Base-by-base conservation (phyloP, 2,329 filamentous ascomycete genomes). In the Ambrosiella beaveri region DNA sequence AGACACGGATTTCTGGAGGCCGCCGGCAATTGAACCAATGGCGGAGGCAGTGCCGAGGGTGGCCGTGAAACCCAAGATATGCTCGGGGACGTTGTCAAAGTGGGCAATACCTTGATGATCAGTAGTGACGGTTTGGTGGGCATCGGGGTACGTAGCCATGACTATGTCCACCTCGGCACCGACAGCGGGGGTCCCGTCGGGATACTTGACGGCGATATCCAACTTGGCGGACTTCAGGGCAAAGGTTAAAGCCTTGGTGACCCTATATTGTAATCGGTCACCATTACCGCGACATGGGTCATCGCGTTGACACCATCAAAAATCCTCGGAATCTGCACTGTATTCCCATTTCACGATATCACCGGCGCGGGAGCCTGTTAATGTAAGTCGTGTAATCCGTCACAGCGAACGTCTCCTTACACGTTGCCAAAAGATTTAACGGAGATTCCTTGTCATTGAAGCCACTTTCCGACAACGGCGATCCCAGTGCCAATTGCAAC, bases 171-270 rank as follows among this genome's bases (percentile, higher is more conserved):
- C 58, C 12, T 15, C 40, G 12, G 58, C 58, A 38, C 58, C 55
- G 35, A 19, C 13, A 9, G 50, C 55, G 3, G 41, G 17, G 15
- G 35, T 40, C 1, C 58, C 54, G n/a, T 60, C 55, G 17, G 50
- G 2, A 13, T 57, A 57, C 19, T 52, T 53, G 35, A 60, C 56
- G 13, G 52, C 9, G 9, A 60, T 52, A 9, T 36, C 19, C 44
- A 60, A 44, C 19, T 15, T 6, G 7, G 9, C n/a, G 6, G 56
- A 55, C 1, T 52, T 56, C 8, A 54, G 19, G n/a, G 57, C 59
- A 52, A 57, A 60, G 17, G 55, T 55, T 52, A 56, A 60, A 5
- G 59, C 45, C 35, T 53, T 57, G 27, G 50, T 55, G 19, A 60
- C 47, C 15, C 50, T 35, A 13, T 49, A 9, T 51, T 17, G 11